These are phyloP conservation scores for Mrakia blollopis DNA, from an alignment of 768 basidiomycete genomes.

Conservation along the genomic window DNA sequence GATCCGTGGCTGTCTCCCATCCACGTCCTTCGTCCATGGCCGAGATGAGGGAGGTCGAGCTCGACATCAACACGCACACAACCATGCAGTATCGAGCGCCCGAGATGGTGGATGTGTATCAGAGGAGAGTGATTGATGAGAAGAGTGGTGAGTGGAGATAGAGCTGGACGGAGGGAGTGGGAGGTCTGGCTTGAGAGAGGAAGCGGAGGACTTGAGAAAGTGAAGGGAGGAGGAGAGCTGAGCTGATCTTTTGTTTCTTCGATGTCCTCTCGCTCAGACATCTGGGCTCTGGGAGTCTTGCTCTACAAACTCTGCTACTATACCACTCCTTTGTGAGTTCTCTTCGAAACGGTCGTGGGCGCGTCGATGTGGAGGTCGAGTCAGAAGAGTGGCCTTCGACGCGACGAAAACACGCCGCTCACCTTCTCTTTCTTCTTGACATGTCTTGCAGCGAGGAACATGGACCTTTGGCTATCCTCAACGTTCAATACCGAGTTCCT, in stretches of 20 bases:
- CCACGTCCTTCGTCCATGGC: constrained; percentile 67
- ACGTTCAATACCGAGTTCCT: constrained; percentile 89
- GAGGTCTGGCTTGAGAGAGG: background rate
- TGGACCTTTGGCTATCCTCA: constrained; percentile 89
- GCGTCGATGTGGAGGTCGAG: background rate
- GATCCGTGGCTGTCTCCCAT: constrained; percentile 75
- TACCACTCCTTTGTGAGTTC: constrained; percentile 76
- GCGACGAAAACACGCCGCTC: background rate
- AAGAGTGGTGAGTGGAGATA: constrained; percentile 54
- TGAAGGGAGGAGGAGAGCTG: background rate
- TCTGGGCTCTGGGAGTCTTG: constrained; percentile 95
- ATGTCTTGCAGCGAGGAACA: constrained; percentile 65
- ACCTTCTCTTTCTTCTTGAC: background rate
- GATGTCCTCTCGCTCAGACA: constrained; percentile 51
- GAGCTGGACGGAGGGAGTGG: background rate
- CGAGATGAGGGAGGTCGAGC: constrained; percentile 80
- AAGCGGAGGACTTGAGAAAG: background rate
- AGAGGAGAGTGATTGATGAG: constrained; percentile 77
- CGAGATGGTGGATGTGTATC: constrained; percentile 91
- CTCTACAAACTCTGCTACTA: constrained; percentile 99
- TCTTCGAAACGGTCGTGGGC: background rate
- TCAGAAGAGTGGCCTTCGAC: background rate
- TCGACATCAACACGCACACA: constrained; percentile 88
- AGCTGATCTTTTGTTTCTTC: constrained; percentile 1
- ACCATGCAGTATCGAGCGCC: constrained; percentile 98